Evolutionary conservation across 2,329 filamentous ascomycete genomes (phyloP), one percentile per base, ranked within the genome.

Genomic region (Penicillium sp.): DNA sequence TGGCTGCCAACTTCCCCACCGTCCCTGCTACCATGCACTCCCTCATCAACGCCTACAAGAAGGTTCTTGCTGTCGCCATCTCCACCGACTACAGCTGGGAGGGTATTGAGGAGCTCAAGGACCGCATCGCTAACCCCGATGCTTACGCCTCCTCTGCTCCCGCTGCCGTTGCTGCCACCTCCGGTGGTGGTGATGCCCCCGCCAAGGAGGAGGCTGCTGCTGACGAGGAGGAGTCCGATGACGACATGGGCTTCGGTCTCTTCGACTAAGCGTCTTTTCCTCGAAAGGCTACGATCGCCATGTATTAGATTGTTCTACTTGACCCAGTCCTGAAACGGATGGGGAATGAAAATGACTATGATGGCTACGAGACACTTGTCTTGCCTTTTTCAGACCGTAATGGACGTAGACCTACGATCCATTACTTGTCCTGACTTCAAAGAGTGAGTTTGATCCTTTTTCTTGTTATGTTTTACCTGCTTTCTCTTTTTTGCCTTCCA

Each of bases 81-180:
- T 86, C 88, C 81, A 97, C 91, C 71, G 93, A 96, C 69, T 89
- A 89, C 85, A 89, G 87, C 81, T 99, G 95, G 93, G 88, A 93
- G 72, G 92, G 91, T 81, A 96, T 99, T 75, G 88, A 96, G 75
- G 86, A 96, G 82, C 90, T 99, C 83, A 99, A 99, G 90, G 95
- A 99, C 84, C 92, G 95, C 79, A 97, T 99, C 74, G 92, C 92
- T 82, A 98, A 99, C 88, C 96, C 96, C 70, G 95, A 99, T 55
- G 92, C 92, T 55, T 99, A 98, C 79, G 95, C 93, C 66, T 78
- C 91, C 49, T 83, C 93, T 67, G 92, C 89, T 67, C 92, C 93
- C 58, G 86, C 77, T 65, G 89, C 88, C 56, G 83, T 82, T 59
- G 81, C 85, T 55, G 80, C 79, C 48, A 77, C 79, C 60, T 80